Evolutionary conservation across 441 rosid genomes (phyloP).

Genomic region (Brassica balearica): DNA sequence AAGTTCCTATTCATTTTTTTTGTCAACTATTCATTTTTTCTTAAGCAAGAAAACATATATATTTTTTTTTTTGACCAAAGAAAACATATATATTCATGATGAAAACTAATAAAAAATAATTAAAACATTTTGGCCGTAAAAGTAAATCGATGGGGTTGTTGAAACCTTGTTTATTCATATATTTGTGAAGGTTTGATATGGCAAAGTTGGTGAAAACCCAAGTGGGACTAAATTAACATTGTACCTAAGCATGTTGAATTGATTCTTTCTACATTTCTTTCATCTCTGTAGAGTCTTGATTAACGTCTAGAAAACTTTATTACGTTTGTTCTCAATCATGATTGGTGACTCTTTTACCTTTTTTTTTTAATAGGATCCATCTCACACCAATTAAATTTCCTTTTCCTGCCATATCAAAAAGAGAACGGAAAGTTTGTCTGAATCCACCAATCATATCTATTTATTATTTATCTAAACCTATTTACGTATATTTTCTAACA

Average conservation of each 20-base stretch:
- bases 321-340: slow-evolving; percentile 23
- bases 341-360: slow-evolving; percentile 22
- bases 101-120: slow-evolving; percentile 21
- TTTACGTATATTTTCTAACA: neutral
- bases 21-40: neutral
- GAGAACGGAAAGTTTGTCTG: slow-evolving; percentile 3
- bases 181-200: slow-evolving; percentile 32
- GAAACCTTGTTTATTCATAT: slow-evolving; percentile 36
- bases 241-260: slow-evolving; percentile 43
- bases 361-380: slow-evolving; percentile 5
- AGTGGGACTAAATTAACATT: slow-evolving; percentile 44
- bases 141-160: slow-evolving; percentile 39
- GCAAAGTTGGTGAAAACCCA: slow-evolving; percentile 44
- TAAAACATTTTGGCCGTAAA: slow-evolving; percentile 24
- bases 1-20: neutral
- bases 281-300: slow-evolving; percentile 24
- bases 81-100: neutral
- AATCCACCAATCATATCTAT: neutral
- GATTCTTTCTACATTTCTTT: slow-evolving; percentile 40
- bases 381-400: slow-evolving; percentile 15
- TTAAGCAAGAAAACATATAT: slow-evolving; percentile 5
- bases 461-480: neutral
- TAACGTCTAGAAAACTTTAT: neutral
- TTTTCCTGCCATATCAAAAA: neutral
- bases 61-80: no score